Base-by-base conservation (phyloP, 192 early-diverging fungal species). In the Umbelopsis vinacea region DNA sequence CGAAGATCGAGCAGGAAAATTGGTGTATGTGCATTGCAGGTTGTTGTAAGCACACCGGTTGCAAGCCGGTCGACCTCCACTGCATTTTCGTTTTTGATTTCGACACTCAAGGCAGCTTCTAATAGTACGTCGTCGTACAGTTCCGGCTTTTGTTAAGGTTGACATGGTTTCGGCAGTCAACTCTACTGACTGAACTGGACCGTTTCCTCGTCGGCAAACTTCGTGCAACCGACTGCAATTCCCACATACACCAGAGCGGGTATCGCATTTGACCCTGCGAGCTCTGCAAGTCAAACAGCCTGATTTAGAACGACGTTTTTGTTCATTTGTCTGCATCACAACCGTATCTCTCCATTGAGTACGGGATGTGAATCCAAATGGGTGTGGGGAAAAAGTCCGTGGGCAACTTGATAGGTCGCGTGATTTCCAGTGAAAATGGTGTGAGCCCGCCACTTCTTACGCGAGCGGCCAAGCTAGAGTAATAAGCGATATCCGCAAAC, bases 1-100 rank as follows among this genome's bases (percentile, higher is more conserved):
- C 19, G 45, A 48, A 7, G 17, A 19, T 21, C 22, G 19, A 9
- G 17, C 19, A 11, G 6, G 0, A 0, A 0, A 17, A 47, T 26
- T 21, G 45, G 14, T 21, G 10, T 46, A 68, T n/a, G 2, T 11
- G 24, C 67, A 68, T 9, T 22, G 4, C 23, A 68, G n/a, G 24
- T 68, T 19, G 10, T 46, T 68, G 37, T 68, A 10, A 10, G 2
- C 21, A 45, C 67, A 68, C 4, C 67, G 67, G 22, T 46, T 12
- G 21, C 67, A 68, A 8, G 67, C 26, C 21, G 67, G 67, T 22
- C 45, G 10, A 3, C 46, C 67, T n/a, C 67, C 67, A 10, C 45
- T 68, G 67, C 67, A 68, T 68, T 68, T 68, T 26, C 67, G 37
- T 68, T 68, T 68, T 46, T 21, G 67, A 10, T 46, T 24, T 19